A percentile compares a stretch with the other conserved stretches of the same genome.
Evolutionary conservation across 2,329 filamentous ascomycete genomes (phyloP).

Genomic region (Nigrograna mackinnonii): DNA sequence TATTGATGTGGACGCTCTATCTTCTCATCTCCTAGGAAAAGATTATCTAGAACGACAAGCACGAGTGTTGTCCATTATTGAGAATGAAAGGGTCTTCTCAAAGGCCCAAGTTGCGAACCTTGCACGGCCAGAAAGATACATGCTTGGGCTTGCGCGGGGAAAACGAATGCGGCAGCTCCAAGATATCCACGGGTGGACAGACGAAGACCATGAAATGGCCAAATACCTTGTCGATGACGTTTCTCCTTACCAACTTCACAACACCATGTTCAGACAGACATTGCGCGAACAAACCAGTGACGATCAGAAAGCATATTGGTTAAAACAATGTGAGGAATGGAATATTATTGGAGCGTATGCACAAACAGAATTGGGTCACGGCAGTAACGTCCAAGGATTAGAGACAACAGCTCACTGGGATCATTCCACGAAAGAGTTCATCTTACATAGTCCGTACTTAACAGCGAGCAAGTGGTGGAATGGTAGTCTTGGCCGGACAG

Average conservation of each 20-base stretch:
- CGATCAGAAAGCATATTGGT: conserved; percentile 53
- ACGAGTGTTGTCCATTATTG: conserved; percentile 49
- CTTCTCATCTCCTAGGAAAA: conserved; percentile 51
- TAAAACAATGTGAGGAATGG: conserved; percentile 53
- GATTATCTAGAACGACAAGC: conserved; percentile 54
- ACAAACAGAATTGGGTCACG: conserved; percentile 57
- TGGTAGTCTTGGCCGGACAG: conserved; percentile 55
- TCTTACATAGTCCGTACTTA: conserved; percentile 55
- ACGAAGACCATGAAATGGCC: conserved; percentile 55
- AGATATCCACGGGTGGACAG: conserved; percentile 51
- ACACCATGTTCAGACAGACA: conserved; percentile 55
- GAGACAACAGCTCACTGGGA: conserved; percentile 55
- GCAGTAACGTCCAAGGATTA: conserved; percentile 55
- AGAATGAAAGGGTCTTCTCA: conserved; percentile 52
- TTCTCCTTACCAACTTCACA: conserved; percentile 56
- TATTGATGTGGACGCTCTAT: conserved; percentile 49
- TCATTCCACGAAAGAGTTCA: conserved; percentile 48
- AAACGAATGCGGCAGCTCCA: conserved; percentile 53
- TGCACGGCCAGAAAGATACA: conserved; percentile 56
- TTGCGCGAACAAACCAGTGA: conserved; percentile 54
- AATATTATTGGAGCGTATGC: conserved; percentile 57
- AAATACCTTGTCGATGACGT: conserved; percentile 59
- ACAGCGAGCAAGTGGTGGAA: conserved; percentile 62
- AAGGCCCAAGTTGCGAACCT: conserved; percentile 57
- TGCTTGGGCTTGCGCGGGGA: conserved; percentile 55